Conservation (phyloP, 352 stramenopile genomes). For the Phytophthora niederhauseri region DNA sequence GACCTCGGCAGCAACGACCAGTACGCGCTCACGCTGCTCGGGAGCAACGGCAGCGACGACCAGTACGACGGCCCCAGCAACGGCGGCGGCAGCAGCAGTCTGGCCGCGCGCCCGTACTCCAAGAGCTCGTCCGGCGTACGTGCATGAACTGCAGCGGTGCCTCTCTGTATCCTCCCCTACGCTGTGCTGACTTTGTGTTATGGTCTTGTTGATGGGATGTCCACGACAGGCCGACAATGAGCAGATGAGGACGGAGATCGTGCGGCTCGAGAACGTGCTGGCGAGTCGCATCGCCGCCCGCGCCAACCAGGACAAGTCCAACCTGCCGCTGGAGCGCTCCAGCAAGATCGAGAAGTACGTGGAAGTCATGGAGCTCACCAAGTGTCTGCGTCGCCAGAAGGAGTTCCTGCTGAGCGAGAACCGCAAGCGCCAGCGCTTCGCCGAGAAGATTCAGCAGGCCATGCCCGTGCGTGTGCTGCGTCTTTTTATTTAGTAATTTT, state of each 20-base stretch:
- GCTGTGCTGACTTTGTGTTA: neutral
- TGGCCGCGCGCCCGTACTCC: slow-evolving; percentile 61
- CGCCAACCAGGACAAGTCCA: slow-evolving; percentile 72
- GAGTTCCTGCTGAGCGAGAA: slow-evolving; percentile 89
- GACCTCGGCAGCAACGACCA: slow-evolving; percentile 43
- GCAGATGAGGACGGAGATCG: slow-evolving; percentile 80
- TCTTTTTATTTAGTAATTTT: neutral
- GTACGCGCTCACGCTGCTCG: slow-evolving; percentile 66
- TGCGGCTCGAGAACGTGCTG: slow-evolving; percentile 77
- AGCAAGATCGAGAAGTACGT: slow-evolving; percentile 90
- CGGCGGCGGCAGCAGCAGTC: slow-evolving; percentile 23
- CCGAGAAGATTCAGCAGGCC: slow-evolving; percentile 86
- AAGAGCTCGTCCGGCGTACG: slow-evolving; percentile 57
- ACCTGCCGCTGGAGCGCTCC: slow-evolving; percentile 75
- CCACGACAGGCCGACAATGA: slow-evolving; percentile 66
- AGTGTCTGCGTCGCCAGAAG: slow-evolving; percentile 85
- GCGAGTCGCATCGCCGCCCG: slow-evolving; percentile 72
- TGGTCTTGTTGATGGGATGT: neutral
- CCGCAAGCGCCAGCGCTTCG: slow-evolving; percentile 85
- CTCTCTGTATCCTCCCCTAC: neutral
- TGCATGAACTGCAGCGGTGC: neutral
- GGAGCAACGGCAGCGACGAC: slow-evolving; percentile 62
- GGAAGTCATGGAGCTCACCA: slow-evolving; percentile 88
- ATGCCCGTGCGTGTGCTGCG: slow-evolving; percentile 63
- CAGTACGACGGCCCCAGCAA: slow-evolving; percentile 42